Conservation (phyloP, 805 yeast genomes). For the Spathaspora sp. region DNA sequence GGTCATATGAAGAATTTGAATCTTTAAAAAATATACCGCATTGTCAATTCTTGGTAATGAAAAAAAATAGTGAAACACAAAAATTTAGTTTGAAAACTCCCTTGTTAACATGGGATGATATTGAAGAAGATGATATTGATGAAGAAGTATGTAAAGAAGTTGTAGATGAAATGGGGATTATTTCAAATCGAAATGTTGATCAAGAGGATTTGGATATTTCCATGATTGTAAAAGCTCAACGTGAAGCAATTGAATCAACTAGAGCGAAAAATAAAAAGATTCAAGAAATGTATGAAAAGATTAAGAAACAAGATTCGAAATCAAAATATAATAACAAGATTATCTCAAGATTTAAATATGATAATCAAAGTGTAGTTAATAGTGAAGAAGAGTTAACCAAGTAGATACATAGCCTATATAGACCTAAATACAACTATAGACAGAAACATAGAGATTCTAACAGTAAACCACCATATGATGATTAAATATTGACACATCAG, state of each 20-base stretch:
- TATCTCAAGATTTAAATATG: constrained; percentile 15
- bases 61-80: constrained; percentile 44
- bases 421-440: not conserved
- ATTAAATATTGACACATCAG: not conserved
- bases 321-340: constrained; percentile 8
- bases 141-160: constrained; percentile 34
- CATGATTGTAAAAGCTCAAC: constrained; percentile 35
- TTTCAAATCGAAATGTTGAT: constrained; percentile 15
- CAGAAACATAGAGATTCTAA: too few relatives aligned
- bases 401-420: not conserved
- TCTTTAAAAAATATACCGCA: constrained; percentile 78
- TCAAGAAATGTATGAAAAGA: constrained; percentile 33
- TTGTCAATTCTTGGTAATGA: constrained; percentile 80
- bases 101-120: constrained; percentile 69
- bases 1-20: constrained; percentile 90
- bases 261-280: constrained; percentile 41
- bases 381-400: constrained; percentile 14
- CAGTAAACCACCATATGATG: too few relatives aligned
- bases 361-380: constrained; percentile 24
- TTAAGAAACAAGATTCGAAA: constrained; percentile 4
- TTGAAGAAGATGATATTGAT: constrained; percentile 38
- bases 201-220: constrained; percentile 37
- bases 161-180: constrained; percentile 31
- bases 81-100: constrained; percentile 58
- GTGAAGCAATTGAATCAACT: constrained; percentile 32